Evolutionary conservation across 306 rosid species (phyloP).

Genomic region (Adenanthera pavonina): DNA sequence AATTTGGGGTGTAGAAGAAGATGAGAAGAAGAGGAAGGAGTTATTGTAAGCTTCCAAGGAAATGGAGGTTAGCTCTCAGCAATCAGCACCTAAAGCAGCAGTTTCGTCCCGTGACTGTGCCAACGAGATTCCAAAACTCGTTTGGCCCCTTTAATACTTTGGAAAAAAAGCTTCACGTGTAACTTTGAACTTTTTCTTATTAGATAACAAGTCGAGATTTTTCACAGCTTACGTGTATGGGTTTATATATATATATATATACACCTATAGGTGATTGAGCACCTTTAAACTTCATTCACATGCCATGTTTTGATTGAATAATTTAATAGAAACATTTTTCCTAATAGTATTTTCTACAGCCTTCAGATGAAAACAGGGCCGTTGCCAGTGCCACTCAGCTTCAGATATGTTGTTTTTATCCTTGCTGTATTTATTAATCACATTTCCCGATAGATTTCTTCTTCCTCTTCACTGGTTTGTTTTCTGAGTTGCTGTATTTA

Average conservation of each 20-base stretch:
- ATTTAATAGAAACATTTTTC: not conserved
- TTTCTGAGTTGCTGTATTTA: not conserved
- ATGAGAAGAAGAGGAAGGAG: slow-evolving; percentile 12
- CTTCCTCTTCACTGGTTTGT: not conserved
- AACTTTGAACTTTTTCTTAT: not conserved
- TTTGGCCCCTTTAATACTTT: slow-evolving; percentile 28
- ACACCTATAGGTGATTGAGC: too few species aligned
- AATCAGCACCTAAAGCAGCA: slow-evolving; percentile 28
- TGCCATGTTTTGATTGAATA: not conserved
- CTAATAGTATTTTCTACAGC: not conserved
- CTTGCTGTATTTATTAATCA: not conserved
- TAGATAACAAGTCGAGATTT: not conserved
- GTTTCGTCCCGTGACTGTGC: slow-evolving; percentile 67
- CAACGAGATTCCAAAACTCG: slow-evolving; percentile 48
- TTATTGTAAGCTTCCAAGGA: slow-evolving; percentile 28
- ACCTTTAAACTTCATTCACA: too few species aligned
- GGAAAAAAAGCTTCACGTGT: not conserved
- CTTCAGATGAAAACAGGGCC: not conserved
- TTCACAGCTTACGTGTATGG: not conserved
- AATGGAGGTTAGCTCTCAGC: slow-evolving; percentile 30
- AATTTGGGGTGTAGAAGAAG: slow-evolving; percentile 25
- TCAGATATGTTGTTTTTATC: not conserved
- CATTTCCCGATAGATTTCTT: not conserved
- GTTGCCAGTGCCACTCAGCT: not conserved
- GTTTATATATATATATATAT: not conserved